Conservation (phyloP, 331 rosid genomes). For the Ulmus americana region DNA sequence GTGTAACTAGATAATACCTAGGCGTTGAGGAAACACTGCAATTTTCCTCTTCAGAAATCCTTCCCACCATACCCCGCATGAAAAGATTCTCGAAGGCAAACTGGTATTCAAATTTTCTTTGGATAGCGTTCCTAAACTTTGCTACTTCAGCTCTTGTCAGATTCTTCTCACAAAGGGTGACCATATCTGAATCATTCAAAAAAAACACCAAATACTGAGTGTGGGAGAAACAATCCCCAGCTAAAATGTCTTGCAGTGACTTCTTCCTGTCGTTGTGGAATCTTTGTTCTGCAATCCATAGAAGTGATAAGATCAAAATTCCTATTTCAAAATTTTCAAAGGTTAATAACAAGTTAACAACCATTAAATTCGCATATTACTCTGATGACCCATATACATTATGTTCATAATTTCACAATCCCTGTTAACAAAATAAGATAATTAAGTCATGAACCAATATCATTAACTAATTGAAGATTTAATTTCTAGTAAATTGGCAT, state of each 20-base stretch:
- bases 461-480: background rate
- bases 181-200: background rate
- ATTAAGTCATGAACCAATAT: background rate
- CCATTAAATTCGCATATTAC: background rate
- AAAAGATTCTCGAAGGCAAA: background rate
- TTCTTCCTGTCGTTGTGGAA: background rate
- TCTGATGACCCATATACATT: background rate
- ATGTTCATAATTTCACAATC: background rate
- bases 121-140: conserved; percentile 1
- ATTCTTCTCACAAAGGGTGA: conserved; percentile 4
- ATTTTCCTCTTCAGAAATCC: background rate
- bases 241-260: background rate
- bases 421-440: background rate
- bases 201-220: conserved; percentile 2
- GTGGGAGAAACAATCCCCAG: background rate
- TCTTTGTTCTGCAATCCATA: background rate
- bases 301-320: background rate
- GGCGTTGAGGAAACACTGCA: background rate
- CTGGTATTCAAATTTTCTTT: background rate
- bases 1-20: background rate
- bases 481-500: background rate
- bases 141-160: background rate
- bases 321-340: background rate
- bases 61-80: conserved; percentile 1
- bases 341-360: background rate